Evolutionary conservation across 306 rosid genomes (phyloP).

Genomic region (apple (Malus domestica)): DNA sequence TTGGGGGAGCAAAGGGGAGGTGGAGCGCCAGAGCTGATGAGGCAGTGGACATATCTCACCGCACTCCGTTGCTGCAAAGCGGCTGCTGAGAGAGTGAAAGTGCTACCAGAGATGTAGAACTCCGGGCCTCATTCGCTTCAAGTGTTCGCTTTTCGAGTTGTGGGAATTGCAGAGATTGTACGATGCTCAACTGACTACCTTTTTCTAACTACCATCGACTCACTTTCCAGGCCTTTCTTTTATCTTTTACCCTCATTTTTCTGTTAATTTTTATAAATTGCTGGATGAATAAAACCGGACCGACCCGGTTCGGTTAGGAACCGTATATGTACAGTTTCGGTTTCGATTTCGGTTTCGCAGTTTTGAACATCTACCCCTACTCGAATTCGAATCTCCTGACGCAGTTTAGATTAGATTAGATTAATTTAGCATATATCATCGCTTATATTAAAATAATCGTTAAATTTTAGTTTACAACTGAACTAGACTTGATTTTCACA

Average conservation of each 20-base stretch:
- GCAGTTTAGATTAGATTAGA: too few species aligned
- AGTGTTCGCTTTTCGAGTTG: background rate
- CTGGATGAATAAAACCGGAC: background rate
- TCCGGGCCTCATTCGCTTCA: background rate
- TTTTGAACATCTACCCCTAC: background rate
- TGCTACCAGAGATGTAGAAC: background rate
- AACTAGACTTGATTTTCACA: too few species aligned
- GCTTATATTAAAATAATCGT: too few species aligned
- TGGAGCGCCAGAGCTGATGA: conserved; percentile 14
- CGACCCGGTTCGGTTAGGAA: background rate
- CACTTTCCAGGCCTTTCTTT: background rate
- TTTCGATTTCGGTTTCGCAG: too few species aligned
- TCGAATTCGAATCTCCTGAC: too few species aligned
- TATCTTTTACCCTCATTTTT: background rate
- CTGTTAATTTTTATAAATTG: background rate
- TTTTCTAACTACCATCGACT: background rate
- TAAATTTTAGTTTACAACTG: too few species aligned
- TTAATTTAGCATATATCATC: background rate
- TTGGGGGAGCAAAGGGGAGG: conserved; percentile 17
- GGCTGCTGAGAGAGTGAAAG: background rate
- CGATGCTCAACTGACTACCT: background rate
- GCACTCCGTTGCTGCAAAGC: background rate
- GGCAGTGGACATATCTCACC: background rate
- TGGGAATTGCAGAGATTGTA: background rate
- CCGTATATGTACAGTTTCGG: background rate